These are phyloP conservation scores for Mycosarcoma mackinlayi DNA, from an alignment of 1,284 basidiomycete species.

Conservation along the genomic window DNA sequence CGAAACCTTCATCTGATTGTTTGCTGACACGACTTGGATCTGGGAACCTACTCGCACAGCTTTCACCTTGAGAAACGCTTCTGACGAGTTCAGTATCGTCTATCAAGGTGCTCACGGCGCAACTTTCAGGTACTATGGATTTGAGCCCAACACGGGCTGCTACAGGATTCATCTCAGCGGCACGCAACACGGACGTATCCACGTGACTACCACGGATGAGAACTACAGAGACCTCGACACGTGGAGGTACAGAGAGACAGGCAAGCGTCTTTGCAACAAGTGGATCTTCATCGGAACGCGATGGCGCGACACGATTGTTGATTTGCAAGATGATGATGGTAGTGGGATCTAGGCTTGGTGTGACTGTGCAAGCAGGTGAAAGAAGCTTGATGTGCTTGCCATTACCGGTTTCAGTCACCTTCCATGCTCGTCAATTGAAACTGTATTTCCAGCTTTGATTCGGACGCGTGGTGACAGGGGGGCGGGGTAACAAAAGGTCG, in stretches of 20 bases:
- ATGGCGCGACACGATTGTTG: not conserved
- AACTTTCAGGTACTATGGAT: slow-evolving; percentile 11
- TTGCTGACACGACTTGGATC: too few relatives aligned
- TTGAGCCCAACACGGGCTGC: slow-evolving; percentile 17
- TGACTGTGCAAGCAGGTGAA: not conserved
- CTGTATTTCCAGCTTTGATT: too few relatives aligned
- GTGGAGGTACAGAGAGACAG: not conserved
- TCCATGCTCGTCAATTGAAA: too few relatives aligned
- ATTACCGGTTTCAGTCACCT: too few relatives aligned
- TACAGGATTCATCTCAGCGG: slow-evolving; percentile 17
- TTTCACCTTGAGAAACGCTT: slow-evolving; percentile 10
- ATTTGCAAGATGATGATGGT: not conserved
- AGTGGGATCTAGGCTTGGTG: slow-evolving; percentile 1
- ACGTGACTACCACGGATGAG: not conserved
- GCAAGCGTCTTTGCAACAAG: slow-evolving; percentile 19
- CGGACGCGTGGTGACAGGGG: too few relatives aligned
- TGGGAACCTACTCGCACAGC: too few relatives aligned
- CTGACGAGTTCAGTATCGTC: slow-evolving; percentile 2
- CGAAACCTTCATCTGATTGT: too few relatives aligned
- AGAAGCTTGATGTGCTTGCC: too few relatives aligned
- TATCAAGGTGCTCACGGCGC: not conserved
- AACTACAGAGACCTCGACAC: slow-evolving; percentile 20
- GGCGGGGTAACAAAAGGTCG: too few relatives aligned
- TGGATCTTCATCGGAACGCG: slow-evolving; percentile 4
- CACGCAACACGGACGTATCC: not conserved